Conservation (phyloP, 371 early-diverging fungal genomes). For the Mucor indicus region DNA sequence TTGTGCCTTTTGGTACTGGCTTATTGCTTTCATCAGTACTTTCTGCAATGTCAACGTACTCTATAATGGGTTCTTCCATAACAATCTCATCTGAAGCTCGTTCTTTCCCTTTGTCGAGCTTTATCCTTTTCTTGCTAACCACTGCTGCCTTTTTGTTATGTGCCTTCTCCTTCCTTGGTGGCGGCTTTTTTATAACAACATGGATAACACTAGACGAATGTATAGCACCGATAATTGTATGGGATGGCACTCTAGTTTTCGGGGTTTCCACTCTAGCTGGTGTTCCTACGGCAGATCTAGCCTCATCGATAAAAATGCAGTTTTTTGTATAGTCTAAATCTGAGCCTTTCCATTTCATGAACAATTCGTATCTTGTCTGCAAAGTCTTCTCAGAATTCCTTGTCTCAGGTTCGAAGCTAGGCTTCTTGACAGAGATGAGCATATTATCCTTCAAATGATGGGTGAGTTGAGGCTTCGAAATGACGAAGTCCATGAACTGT, state of each 20-base stretch:
- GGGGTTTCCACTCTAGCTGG: slow-evolving; percentile 2
- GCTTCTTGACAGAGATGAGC: slow-evolving; percentile 2
- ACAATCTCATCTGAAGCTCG: no score
- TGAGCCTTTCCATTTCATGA: slow-evolving; percentile 8
- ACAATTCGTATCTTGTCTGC: slow-evolving; percentile 14
- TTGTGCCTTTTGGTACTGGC: slow-evolving; percentile 2
- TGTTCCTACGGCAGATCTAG: slow-evolving; percentile 1
- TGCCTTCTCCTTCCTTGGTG: not conserved
- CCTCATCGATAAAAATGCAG: slow-evolving; percentile 17
- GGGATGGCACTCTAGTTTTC: slow-evolving; percentile 5
- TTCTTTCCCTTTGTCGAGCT: no score
- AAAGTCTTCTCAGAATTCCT: slow-evolving; percentile 2
- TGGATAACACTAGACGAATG: slow-evolving; percentile 8
- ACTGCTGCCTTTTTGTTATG: no score
- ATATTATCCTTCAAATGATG: slow-evolving; percentile 11
- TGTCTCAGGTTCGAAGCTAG: slow-evolving; percentile 1
- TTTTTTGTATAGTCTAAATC: slow-evolving; percentile 12
- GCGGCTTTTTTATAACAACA: slow-evolving; percentile 8
- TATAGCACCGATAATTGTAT: slow-evolving; percentile 12
- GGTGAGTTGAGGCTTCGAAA: slow-evolving; percentile 8
- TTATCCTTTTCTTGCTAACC: no score
- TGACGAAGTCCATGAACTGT: slow-evolving; percentile 5
- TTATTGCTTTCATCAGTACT: not conserved
- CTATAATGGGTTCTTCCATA: no score
- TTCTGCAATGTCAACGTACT: not conserved